Percentiles rank a stretch among this genome's conserved stretches.
These are phyloP conservation scores for Collybiopsis confluens DNA, from an alignment of 768 basidiomycete species.

Conservation along the genomic window DNA sequence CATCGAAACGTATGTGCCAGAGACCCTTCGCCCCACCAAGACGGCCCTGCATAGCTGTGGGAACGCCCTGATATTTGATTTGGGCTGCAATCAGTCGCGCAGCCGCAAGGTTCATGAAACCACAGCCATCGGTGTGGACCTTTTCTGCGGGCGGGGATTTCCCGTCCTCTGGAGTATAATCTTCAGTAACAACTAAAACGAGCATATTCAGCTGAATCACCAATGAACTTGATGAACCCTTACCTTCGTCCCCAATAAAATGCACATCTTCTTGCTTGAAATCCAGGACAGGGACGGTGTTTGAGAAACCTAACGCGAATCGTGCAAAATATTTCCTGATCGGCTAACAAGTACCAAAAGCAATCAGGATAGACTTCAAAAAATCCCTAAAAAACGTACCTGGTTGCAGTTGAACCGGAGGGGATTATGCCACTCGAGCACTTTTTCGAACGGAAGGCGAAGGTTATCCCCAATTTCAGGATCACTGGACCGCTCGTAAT, in stretches of 20 bases:
- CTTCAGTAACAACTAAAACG: constrained; percentile 21
- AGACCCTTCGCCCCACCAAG: constrained; percentile 58
- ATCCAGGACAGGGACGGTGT: constrained; percentile 53
- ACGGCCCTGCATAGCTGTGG: constrained; percentile 56
- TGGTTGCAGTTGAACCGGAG: constrained; percentile 47
- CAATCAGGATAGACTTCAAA: background rate
- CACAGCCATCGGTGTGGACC: constrained; percentile 73
- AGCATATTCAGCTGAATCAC: background rate
- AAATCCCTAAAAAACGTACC: constrained; percentile 28
- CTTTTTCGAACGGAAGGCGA: constrained; percentile 40
- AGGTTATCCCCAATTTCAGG: constrained; percentile 41
- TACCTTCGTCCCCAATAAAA: constrained; percentile 42
- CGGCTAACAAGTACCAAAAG: constrained; percentile 35
- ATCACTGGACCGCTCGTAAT: constrained; percentile 36
- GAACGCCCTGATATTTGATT: constrained; percentile 28
- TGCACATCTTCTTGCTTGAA: constrained; percentile 46
- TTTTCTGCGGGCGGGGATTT: constrained; percentile 52
- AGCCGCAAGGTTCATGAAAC: constrained; percentile 56
- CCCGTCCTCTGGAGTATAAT: constrained; percentile 5
- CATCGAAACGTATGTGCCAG: constrained; percentile 48
- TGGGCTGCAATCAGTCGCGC: constrained; percentile 35
- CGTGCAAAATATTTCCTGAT: constrained; percentile 65
- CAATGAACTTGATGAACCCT: constrained; percentile 30
- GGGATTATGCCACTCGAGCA: constrained; percentile 67
- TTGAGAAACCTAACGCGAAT: constrained; percentile 63